phyloP scores from a whole-genome alignment of 148 eudicot genomes.

The Linanthus parryae region DNA sequence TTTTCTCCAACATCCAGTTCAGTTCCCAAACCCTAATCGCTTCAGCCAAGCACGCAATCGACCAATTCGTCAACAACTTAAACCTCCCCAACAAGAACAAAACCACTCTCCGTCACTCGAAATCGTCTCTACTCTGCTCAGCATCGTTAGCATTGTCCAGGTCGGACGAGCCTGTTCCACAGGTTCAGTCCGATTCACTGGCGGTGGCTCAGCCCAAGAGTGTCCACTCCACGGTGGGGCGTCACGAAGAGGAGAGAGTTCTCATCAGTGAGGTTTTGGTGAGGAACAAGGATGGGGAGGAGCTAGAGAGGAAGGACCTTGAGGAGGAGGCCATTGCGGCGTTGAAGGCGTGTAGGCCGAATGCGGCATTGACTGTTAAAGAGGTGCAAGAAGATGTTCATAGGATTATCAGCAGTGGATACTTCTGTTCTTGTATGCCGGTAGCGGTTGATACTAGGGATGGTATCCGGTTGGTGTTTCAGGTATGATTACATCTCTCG shows the following conservation, averaged over 20 bases:
- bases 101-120: slow-evolving; percentile 6
- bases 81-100: neutral
- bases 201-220: slow-evolving; percentile 18
- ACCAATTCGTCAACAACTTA: slow-evolving; percentile 2
- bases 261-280: slow-evolving; percentile 88
- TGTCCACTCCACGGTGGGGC: slow-evolving; percentile 23
- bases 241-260: slow-evolving; percentile 84
- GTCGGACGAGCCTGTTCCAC: slow-evolving; percentile 15
- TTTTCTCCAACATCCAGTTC: slow-evolving; percentile 33
- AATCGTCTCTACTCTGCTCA: slow-evolving; percentile 36
- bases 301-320: slow-evolving; percentile 74
- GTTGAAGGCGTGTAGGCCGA: slow-evolving; percentile 69
- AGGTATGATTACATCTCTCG: slow-evolving; percentile 45
- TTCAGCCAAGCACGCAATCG: slow-evolving; percentile 22
- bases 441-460: slow-evolving; percentile 93
- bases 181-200: slow-evolving; percentile 8
- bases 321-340: slow-evolving; percentile 79
- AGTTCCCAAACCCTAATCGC: slow-evolving; percentile 28
- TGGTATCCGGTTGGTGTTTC: slow-evolving; percentile 87
- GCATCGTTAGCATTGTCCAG: slow-evolving; percentile 36
- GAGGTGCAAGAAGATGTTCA: slow-evolving; percentile 98
- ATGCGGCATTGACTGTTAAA: slow-evolving; percentile 71
- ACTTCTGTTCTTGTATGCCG: slow-evolving; percentile 87
- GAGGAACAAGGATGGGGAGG: slow-evolving; percentile 89
- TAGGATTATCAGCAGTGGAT: slow-evolving; percentile 80